phyloP scores from a whole-genome alignment of 179 eudicot species.

The Actinidia arguta region DNA sequence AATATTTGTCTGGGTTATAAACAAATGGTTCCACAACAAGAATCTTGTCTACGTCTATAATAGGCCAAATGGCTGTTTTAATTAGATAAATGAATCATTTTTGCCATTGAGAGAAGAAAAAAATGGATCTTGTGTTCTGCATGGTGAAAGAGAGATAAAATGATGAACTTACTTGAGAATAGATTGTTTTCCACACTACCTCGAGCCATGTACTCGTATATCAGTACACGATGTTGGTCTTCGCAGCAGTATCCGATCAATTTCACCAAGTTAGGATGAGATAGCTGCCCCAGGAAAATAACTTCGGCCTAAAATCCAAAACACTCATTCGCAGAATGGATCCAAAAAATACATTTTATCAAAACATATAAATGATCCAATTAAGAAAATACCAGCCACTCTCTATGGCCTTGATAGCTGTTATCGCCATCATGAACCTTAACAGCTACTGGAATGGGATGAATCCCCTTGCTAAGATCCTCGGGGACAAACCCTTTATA shows the following conservation, averaged over 20 bases:
- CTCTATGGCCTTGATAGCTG: constrained; percentile 90
- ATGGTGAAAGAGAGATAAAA: not conserved
- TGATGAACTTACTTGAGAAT: constrained; percentile 68
- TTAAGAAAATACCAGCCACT: constrained; percentile 76
- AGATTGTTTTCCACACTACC: constrained; percentile 85
- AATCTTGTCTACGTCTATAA: not conserved
- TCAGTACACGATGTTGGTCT: constrained; percentile 54
- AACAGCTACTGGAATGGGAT: constrained; percentile 79
- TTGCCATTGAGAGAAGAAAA: not conserved
- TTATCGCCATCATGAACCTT: constrained; percentile 92
- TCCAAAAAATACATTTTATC: not conserved
- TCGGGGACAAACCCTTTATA: constrained; percentile 73
- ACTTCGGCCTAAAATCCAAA: constrained; percentile 54
- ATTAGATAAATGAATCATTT: not conserved
- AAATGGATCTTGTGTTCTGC: not conserved
- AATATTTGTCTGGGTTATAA: not conserved
- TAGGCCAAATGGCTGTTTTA: not conserved
- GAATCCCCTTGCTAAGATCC: constrained; percentile 46
- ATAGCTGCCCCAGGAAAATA: constrained; percentile 64
- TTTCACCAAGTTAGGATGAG: constrained; percentile 73
- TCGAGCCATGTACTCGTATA: constrained; percentile 65
- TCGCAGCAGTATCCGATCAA: constrained; percentile 68
- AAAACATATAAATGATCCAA: constrained; percentile 8
- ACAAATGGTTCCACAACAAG: not conserved
- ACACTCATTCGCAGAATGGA: constrained; percentile 26